These are phyloP conservation scores for Trametes pubescens DNA, from an alignment of 1,284 basidiomycete species.

Conservation along the genomic window DNA sequence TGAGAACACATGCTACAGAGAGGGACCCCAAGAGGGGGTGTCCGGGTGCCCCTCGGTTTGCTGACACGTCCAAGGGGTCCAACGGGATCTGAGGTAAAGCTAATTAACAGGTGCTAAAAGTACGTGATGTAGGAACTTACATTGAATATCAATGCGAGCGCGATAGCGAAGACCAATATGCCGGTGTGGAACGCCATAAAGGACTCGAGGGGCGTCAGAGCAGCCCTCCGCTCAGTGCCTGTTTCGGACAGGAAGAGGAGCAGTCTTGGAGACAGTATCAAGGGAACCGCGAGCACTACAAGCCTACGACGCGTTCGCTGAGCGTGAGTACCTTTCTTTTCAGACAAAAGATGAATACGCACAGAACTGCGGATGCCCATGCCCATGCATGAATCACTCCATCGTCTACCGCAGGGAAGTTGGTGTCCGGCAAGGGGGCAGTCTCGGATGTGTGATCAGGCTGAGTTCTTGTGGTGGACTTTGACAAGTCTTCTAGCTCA, in stretches of 20 bases:
- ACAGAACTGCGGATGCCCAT: conserved; percentile 55
- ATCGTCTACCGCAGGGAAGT: conserved; percentile 29
- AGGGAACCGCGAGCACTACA: conserved; percentile 50
- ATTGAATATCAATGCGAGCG: conserved; percentile 65
- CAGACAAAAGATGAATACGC: background rate
- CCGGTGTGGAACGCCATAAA: conserved; percentile 72
- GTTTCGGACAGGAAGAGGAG: conserved; percentile 66
- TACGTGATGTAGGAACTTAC: conserved; percentile 46
- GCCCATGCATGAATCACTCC: conserved; percentile 53
- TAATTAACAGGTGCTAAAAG: conserved; percentile 28
- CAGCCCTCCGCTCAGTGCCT: conserved; percentile 48
- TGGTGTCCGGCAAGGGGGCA: background rate
- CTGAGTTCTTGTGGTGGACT: conserved; percentile 7
- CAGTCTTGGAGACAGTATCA: conserved; percentile 65
- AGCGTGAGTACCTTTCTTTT: background rate
- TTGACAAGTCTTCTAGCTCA: conserved; percentile 45
- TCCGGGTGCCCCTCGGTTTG: conserved; percentile 14
- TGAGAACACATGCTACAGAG: conserved; percentile 57
- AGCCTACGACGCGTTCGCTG: conserved; percentile 45
- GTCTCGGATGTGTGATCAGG: conserved; percentile 23
- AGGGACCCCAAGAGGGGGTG: conserved; percentile 74
- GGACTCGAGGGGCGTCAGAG: conserved; percentile 69
- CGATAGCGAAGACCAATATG: conserved; percentile 61
- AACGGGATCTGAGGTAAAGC: conserved; percentile 30
- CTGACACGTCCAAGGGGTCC: conserved; percentile 9